Conservation (phyloP, 306 rosid genomes). For the Inga oerstediana region DNA sequence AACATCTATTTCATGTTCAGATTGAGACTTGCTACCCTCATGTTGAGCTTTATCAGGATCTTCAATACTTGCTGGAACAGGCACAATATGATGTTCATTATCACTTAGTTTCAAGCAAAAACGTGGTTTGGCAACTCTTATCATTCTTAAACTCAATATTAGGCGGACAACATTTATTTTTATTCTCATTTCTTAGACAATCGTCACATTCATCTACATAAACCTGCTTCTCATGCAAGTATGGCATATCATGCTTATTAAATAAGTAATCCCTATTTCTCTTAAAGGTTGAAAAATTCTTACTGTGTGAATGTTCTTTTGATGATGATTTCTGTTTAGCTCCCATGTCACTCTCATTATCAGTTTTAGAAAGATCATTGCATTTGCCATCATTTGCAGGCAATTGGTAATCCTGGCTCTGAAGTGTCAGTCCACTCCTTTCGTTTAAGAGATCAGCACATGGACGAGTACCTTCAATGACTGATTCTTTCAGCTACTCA, state of each 20-base stretch:
- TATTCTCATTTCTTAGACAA: constrained; percentile 40
- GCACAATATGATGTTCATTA: constrained; percentile 26
- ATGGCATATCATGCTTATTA: constrained; percentile 30
- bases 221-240: constrained; percentile 28
- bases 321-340: constrained; percentile 34
- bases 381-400: constrained; percentile 28
- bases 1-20: constrained; percentile 37
- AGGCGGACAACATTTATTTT: constrained; percentile 41
- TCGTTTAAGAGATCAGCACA: constrained; percentile 54
- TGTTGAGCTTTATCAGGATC: constrained; percentile 21
- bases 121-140: constrained; percentile 18
- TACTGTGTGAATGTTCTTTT: constrained; percentile 23
- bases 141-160: constrained; percentile 34
- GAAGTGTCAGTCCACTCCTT: constrained; percentile 50
- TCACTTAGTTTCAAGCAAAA: background rate
- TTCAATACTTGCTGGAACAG: constrained; percentile 20
- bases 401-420: constrained; percentile 28
- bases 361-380: constrained; percentile 32
- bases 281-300: constrained; percentile 37
- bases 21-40: constrained; percentile 14
- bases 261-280: constrained; percentile 38
- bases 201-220: constrained; percentile 38
- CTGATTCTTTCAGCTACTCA: constrained; percentile 69
- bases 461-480: constrained; percentile 63
- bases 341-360: constrained; percentile 27